Percentiles rank a stretch among this genome's conserved stretches.
These are phyloP conservation scores for Carex sylvatica DNA, from an alignment of 202 grass and related monocot genomes.

Conservation along the genomic window DNA sequence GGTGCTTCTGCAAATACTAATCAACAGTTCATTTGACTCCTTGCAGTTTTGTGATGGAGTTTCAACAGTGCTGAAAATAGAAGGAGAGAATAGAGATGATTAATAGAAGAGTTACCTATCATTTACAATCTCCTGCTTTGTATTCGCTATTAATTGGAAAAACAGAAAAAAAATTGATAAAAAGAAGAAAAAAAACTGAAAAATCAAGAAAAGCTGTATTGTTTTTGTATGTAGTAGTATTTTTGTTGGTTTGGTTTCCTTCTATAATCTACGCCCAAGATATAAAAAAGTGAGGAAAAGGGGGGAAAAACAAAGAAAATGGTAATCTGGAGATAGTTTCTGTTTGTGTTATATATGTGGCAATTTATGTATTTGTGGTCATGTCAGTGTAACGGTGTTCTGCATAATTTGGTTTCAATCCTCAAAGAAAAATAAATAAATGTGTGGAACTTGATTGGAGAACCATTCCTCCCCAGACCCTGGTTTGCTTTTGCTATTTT, in stretches of 20 bases:
- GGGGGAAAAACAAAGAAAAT: background rate
- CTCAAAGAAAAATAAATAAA: background rate
- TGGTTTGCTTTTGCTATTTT: background rate
- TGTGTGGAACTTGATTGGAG: too few relatives aligned
- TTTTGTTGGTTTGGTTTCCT: background rate
- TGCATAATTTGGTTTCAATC: background rate
- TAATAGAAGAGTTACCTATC: background rate
- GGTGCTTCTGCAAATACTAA: background rate
- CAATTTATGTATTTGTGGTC: background rate
- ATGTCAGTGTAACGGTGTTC: background rate
- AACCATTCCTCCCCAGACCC: background rate
- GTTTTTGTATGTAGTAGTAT: background rate
- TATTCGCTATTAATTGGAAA: background rate
- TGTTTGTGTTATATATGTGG: background rate
- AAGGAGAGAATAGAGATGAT: background rate
- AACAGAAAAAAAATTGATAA: background rate
- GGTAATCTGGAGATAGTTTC: background rate
- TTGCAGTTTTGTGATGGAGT: background rate
- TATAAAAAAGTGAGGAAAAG: background rate
- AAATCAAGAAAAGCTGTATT: too few relatives aligned
- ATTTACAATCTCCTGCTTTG: background rate
- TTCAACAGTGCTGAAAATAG: background rate
- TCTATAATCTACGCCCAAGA: too few relatives aligned
- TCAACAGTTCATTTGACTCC: background rate
- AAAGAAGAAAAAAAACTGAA: background rate